A percentile compares a stretch with the other conserved stretches of the same genome.
Conservation (phyloP, 192 early-diverging fungal species). For the Backusella tarrabulga region DNA sequence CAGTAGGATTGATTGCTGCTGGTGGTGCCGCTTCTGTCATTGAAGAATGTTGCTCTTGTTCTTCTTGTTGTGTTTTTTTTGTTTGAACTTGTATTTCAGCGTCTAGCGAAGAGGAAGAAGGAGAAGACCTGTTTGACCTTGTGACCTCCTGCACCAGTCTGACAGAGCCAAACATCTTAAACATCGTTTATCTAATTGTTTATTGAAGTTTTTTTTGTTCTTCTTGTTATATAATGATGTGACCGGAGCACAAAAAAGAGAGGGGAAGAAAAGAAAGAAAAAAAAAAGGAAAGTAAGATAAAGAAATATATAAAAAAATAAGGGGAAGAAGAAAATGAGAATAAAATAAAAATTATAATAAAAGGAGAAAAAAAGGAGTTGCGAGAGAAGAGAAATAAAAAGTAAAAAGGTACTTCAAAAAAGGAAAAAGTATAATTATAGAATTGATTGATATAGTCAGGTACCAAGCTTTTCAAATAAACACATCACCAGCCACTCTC, state of each 20-base stretch:
- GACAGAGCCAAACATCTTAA: conserved; percentile 36
- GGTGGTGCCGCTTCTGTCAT: neutral
- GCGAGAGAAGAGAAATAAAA: neutral
- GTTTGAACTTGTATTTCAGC: neutral
- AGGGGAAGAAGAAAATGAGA: neutral
- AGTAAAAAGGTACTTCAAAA: neutral
- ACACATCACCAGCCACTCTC: neutral
- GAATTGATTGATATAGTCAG: neutral
- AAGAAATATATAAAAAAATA: neutral
- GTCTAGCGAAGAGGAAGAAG: neutral
- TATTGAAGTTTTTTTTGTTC: neutral
- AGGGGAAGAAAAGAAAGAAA: neutral
- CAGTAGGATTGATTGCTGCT: neutral
- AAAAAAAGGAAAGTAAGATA: neutral
- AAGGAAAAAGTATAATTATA: conserved; percentile 5
- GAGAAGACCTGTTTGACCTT: conserved; percentile 10
- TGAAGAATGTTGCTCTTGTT: neutral
- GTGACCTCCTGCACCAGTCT: conserved; percentile 40
- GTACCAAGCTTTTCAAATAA: neutral
- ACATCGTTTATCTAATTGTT: conserved; percentile 12
- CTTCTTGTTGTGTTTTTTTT: neutral
- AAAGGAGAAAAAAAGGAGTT: neutral
- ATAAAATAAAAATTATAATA: conserved; percentile 1
- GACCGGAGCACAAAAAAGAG: neutral
- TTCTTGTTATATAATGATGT: neutral